A percentile compares a stretch with the other conserved stretches of the same genome.
Evolutionary conservation across 176 grass and related monocot genomes (phyloP).

Genomic region (Triticum urartu): DNA sequence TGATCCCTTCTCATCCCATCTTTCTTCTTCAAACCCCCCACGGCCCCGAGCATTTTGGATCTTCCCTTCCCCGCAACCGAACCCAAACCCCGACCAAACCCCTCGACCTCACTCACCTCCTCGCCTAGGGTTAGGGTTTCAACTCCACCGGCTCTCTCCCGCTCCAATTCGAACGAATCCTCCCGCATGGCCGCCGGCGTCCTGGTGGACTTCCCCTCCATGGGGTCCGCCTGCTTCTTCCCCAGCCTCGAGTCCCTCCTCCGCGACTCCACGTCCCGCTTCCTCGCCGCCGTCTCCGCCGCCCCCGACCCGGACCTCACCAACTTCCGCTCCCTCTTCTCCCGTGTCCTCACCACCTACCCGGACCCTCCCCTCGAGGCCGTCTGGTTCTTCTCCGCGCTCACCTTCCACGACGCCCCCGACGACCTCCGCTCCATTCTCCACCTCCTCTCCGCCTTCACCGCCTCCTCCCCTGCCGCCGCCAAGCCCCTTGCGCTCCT

Average conservation of each 20-base stretch:
- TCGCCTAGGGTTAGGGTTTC: constrained; percentile 59
- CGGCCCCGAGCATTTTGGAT: constrained; percentile 35
- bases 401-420: constrained; percentile 76
- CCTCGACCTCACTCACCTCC: constrained; percentile 41
- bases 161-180: constrained; percentile 39
- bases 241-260: constrained; percentile 70
- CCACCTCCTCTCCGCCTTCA: constrained; percentile 68
- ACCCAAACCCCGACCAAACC: constrained; percentile 38
- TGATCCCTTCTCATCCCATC: background rate
- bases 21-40: constrained; percentile 41
- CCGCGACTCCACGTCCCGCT: constrained; percentile 76
- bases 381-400: constrained; percentile 90
- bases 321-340: constrained; percentile 79
- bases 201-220: constrained; percentile 57
- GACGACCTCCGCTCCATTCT: constrained; percentile 65
- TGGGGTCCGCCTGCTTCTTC: constrained; percentile 46
- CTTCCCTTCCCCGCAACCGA: background rate
- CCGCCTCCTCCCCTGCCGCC: constrained; percentile 44
- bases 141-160: constrained; percentile 14
- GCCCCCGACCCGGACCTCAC: constrained; percentile 71
- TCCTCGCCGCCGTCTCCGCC: constrained; percentile 65
- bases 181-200: constrained; percentile 59
- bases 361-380: constrained; percentile 80
- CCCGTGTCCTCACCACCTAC: constrained; percentile 62
- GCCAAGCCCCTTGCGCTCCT: constrained; percentile 83